Evolutionary conservation across 768 basidiomycete genomes (phyloP), one percentile per base, ranked within the genome.

Genomic region (Mycena alexandri): DNA sequence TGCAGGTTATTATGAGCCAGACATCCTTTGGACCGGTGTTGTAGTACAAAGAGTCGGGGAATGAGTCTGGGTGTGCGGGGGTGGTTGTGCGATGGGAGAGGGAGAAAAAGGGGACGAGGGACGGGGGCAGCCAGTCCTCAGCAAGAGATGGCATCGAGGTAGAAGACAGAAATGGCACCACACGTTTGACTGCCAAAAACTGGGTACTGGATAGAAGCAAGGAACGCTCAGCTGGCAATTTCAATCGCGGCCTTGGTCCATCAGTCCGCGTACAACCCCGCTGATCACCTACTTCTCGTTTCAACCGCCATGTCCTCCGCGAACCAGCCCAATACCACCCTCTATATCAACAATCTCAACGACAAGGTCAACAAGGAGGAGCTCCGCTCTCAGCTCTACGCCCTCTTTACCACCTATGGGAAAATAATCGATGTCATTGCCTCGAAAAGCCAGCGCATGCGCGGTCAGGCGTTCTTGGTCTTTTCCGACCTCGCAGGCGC

Each of bases 381-480:
- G 81, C 84, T 98, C 21, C 88, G 89, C 52, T 80, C 82, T 12
- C 93, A 95, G 81, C 85, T 99, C 1, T 94, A 90, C 75, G 90
- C 91, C 29, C 87, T 98, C 54, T 99, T 99, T 83, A 91, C 92
- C 10, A 93, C 96, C 48, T 93, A 98, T 80, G 97, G 97, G 77
- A 93, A 90, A 77, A 84, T 99, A 64, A 88, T 99, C 83, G 97
- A 98, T 78, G 89, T 99, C 65, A 87, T 98, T 64, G 96, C 96
- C 24, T 89, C 92, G 25, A 96, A 97, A 79, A 88, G 85, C 76
- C 81, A 87, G 65, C 93, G 90, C 79, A 94, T 93, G 90, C 88
- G 91, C 70, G 96, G 96, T 22, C 96, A 98, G 79, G 97, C 97
- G 1, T 99, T 98, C 80, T 90, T 98, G 75, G 95, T 97, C 73